These are phyloP conservation scores for Fraxinus quadrangulata DNA, from an alignment of 257 asterid species.

Conservation along the genomic window DNA sequence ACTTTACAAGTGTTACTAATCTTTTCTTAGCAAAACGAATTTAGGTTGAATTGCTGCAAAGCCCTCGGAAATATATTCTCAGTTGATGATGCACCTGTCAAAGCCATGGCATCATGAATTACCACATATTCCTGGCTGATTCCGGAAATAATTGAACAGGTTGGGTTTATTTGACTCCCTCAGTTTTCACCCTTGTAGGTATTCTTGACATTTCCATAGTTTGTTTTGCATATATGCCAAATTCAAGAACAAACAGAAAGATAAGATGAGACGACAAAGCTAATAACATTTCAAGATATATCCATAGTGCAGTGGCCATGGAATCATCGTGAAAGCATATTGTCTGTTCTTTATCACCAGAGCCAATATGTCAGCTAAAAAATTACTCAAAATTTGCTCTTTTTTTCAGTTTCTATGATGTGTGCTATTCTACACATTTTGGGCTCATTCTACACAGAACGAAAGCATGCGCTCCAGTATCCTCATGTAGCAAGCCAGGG, in stretches of 20 bases:
- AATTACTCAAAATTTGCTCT: slow-evolving; percentile 10
- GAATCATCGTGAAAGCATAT: not conserved
- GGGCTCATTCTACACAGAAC: not conserved
- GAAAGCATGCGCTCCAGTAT: slow-evolving; percentile 14
- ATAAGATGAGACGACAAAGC: not conserved
- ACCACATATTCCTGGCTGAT: not conserved
- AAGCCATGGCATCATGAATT: slow-evolving; percentile 3
- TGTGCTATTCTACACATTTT: not conserved
- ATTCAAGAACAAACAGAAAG: not conserved
- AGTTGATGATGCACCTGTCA: not conserved
- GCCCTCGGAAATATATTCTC: slow-evolving; percentile 5
- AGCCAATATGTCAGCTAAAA: slow-evolving; percentile 10
- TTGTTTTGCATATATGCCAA: not conserved
- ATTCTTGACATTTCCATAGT: not conserved
- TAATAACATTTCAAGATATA: not conserved
- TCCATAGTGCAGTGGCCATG: not conserved
- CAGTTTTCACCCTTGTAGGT: not conserved
- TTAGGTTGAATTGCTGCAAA: slow-evolving; percentile 11
- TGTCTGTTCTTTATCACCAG: slow-evolving; percentile 19
- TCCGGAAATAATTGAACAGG: not conserved
- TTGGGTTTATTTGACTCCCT: slow-evolving; percentile 1
- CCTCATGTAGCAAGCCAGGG: slow-evolving; percentile 17
- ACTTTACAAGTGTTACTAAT: not conserved
- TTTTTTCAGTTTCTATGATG: slow-evolving; percentile 12
- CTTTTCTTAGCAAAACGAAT: not conserved